Base-by-base conservation (phyloP, 2,329 filamentous ascomycete genomes). In the Hymenoscyphus repandus region DNA sequence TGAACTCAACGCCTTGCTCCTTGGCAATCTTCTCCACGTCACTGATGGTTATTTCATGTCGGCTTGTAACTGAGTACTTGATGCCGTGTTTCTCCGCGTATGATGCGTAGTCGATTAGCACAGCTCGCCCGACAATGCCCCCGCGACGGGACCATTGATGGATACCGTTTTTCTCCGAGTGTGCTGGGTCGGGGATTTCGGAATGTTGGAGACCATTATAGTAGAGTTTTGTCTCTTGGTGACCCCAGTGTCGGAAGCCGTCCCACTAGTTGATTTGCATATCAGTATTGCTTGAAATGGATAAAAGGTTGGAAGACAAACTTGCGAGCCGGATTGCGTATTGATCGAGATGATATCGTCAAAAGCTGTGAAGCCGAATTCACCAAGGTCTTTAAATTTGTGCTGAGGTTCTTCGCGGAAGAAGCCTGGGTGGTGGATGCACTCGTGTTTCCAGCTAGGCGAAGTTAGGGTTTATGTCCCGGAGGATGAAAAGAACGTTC, bases 71-170 rank as follows among this genome's bases (percentile, higher is more conserved):
- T 30, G 67, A 45, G 58, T 70, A 66, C n/a, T 59, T 55, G 62
- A 73, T 59, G 3, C 47, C 44, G 36, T 57, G 49, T 62, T 62
- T 58, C 30, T 71, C 66, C 11, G 69, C 63, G 10, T 68, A 56
- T 7, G 72, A 62, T 56, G 72, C 70, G 52, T 75, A 74, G 58
- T 80, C 78, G 32, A 81, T 61, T 13, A 82, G 62, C 1, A 81
- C 68, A 1, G 74, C 78, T 0, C 78, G 68, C n/a, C 77, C 78
- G 0, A 79, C 75, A 40, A 81, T 79, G 12, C 77, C 78, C 44
- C 56, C 54, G 0, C 53, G 39, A 4, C 45, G 45, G 27, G 22
- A 18, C 54, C 18, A 38, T 50, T 51, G 22, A 27, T 58, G 48
- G 43, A 55, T 51, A 10, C 59, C 61, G 13, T 62, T 64, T 13